phyloP scores from a whole-genome alignment of 2,329 filamentous ascomycete genomes.

The Alternaria solani region DNA sequence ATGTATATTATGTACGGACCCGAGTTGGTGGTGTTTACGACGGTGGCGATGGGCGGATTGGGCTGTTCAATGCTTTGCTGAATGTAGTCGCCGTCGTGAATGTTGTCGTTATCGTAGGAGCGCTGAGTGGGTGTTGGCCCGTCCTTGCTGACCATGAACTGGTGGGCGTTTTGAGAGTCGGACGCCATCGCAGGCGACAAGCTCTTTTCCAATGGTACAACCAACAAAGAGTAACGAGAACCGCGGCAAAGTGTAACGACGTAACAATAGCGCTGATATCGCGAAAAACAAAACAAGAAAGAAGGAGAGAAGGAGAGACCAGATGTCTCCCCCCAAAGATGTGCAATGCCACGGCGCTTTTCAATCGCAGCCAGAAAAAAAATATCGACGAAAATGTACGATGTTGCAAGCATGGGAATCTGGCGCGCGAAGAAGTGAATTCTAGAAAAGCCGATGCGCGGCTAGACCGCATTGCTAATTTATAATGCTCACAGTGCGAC shows the following conservation, averaged over 20 bases:
- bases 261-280: neutral
- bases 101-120: constrained; percentile 1
- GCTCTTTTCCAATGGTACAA: neutral
- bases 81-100: constrained; percentile 8
- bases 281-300: neutral
- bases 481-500: constrained; percentile 6
- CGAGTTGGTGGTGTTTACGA: neutral
- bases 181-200: constrained; percentile 6
- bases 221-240: neutral
- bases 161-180: constrained; percentile 1
- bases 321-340: neutral
- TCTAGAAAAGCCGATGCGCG: constrained; percentile 14
- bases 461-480: constrained; percentile 22
- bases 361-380: neutral
- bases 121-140: constrained; percentile 17
- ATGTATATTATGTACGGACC: constrained; percentile 28
- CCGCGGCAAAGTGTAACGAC: neutral
- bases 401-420: constrained; percentile 17
- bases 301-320: neutral
- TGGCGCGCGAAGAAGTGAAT: constrained; percentile 9
- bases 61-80: constrained; percentile 17
- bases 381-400: constrained; percentile 4
- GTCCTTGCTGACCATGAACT: constrained; percentile 5
- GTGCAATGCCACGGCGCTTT: neutral
- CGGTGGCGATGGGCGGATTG: constrained; percentile 7